Evolutionary conservation across 192 early-diverging fungal genomes (phyloP), one percentile per base, ranked within the genome.

Genomic region (Coemansia sp.): DNA sequence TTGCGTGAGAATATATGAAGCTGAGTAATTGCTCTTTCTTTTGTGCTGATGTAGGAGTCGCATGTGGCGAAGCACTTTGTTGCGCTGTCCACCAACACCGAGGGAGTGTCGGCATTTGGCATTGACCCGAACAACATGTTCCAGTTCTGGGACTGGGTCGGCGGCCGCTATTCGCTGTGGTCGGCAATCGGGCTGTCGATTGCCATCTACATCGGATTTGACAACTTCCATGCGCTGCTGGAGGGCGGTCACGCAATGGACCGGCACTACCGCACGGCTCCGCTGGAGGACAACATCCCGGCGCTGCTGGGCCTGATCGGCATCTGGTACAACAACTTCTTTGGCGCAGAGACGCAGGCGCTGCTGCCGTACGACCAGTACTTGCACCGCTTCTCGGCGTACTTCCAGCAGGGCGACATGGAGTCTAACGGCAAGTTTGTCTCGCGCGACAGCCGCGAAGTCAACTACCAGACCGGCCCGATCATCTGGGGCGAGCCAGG

Each of bases 401-500:
- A 99, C 85, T 94, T 99, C 89, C 95, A 99, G 78, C 94, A 97
- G 84, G 97, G 97, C 62, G 95, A 99, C 79, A 99, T 99, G 97
- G 97, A 99, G 78, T 96, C 94, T 18, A 98, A 98, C 71, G 96
- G 96, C 72, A 98, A 98, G 81, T 94, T 91, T 65, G 84, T 91
- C 53, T 90, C 92, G 55, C 90, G 95, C 54, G 84, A 89, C 70
- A 92, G 92, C 66, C 81, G 85, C 49, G 74, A 81, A 27, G 89
- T 97, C 38, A 81, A 91, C 63, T 92, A 94, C 79, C 83, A 87
- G 55, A 94, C 96, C 29, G 94, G 95, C 35, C 97, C 97, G 20
- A 95, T 98, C 74, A 97, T 99, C 69, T 98, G 96, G 92, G 97
- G 97, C 72, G 97, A 99, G 78, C 95, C 97, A 32, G 97, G 97